phyloP scores from a whole-genome alignment of 805 yeast species.

The Metschnikowia continentalis region DNA sequence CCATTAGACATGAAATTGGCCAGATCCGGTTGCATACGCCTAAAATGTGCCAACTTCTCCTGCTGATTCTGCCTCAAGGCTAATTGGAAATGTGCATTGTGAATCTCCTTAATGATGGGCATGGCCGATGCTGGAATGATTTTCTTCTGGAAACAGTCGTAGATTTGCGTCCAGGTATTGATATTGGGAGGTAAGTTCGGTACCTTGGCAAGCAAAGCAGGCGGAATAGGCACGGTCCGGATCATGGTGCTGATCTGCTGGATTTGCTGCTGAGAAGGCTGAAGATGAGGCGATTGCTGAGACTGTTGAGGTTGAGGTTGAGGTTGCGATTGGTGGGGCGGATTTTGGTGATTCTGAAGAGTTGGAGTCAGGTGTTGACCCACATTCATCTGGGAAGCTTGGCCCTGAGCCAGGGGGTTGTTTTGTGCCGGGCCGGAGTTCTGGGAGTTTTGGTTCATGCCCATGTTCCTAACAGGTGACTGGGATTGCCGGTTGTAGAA shows the following conservation, averaged over 20 bases:
- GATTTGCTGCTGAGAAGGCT: conserved; percentile 28
- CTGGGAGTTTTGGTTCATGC: background rate
- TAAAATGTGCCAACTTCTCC: conserved; percentile 26
- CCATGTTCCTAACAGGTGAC: conserved; percentile 4
- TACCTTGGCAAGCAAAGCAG: conserved; percentile 55
- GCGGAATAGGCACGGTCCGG: conserved; percentile 70
- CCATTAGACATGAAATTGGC: background rate
- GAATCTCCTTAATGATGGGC: conserved; percentile 60
- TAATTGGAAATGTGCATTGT: conserved; percentile 61
- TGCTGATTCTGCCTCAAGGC: conserved; percentile 49
- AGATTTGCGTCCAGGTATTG: conserved; percentile 77
- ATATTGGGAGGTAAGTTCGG: conserved; percentile 77
- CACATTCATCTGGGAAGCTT: background rate
- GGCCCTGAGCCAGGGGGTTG: background rate
- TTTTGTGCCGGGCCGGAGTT: too few relatives aligned
- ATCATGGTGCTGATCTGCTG: conserved; percentile 41
- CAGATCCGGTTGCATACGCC: conserved; percentile 9
- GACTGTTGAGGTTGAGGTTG: background rate
- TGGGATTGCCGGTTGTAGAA: conserved; percentile 17
- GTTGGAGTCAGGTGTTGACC: background rate
- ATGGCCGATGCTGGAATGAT: conserved; percentile 55
- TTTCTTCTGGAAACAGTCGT: conserved; percentile 56
- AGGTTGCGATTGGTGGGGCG: too few relatives aligned
- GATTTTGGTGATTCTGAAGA: too few relatives aligned
- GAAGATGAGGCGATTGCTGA: conserved; percentile 9